A percentile compares a stretch with the other conserved stretches of the same genome.
These are phyloP conservation scores for Macrotyloma uniflorum DNA, from an alignment of 306 rosid species.

Conservation along the genomic window DNA sequence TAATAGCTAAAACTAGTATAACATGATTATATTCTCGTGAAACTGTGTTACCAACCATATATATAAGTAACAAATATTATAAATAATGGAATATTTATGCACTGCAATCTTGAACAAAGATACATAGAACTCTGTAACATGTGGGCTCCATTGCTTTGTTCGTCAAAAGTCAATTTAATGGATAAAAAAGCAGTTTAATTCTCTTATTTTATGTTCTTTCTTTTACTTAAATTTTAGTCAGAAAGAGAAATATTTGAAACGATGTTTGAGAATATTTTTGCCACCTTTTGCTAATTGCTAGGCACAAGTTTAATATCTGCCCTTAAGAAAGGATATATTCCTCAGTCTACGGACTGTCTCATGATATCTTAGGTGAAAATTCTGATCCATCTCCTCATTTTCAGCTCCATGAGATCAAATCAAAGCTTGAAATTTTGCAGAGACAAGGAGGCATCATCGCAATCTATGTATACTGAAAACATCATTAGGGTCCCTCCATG, in stretches of 20 bases:
- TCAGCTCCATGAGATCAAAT: not conserved
- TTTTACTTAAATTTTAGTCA: not conserved
- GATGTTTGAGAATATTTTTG: slow-evolving; percentile 30
- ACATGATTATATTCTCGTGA: slow-evolving; percentile 36
- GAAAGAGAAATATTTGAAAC: slow-evolving; percentile 36
- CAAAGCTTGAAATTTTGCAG: not conserved
- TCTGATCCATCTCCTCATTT: not conserved
- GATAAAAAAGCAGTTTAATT: slow-evolving; percentile 44
- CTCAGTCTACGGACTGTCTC: slow-evolving; percentile 27
- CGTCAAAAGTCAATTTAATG: slow-evolving; percentile 44
- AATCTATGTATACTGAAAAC: slow-evolving; percentile 50
- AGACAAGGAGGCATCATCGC: slow-evolving; percentile 55
- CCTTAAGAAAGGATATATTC: slow-evolving; percentile 37
- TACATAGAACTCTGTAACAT: slow-evolving; percentile 21
- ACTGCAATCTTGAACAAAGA: not conserved
- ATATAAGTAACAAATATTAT: not conserved
- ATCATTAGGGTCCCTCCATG: slow-evolving; percentile 66
- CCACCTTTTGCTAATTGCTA: not conserved
- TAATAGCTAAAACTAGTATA: slow-evolving; percentile 17
- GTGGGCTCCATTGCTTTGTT: slow-evolving; percentile 46
- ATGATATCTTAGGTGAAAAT: slow-evolving; percentile 5
- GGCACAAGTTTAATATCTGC: slow-evolving; percentile 22
- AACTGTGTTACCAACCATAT: slow-evolving; percentile 25
- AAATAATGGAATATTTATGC: slow-evolving; percentile 4
- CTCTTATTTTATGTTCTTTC: not conserved